Evolutionary conservation across 345 rosid species (phyloP), one percentile per base, ranked within the genome.

Genomic region (Boechera divaricarpa): DNA sequence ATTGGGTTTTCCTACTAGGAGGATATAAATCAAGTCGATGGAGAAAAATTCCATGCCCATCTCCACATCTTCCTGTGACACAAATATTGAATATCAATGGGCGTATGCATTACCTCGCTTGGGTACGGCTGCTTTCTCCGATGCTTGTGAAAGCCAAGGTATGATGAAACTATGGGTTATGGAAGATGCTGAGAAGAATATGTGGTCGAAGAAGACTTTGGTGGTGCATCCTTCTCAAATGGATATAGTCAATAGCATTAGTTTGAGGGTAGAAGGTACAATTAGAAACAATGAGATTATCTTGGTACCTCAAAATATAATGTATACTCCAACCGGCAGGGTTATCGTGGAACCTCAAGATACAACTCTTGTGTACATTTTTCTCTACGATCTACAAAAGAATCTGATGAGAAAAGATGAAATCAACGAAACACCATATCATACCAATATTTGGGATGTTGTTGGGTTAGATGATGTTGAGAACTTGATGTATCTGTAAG

Each of bases 1-100:
- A 63, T 64, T 74, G 78, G 72, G 72, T 64, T 48, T 74, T 74
- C 1, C 11, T 55, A 6, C 48, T 74, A 28, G 70, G 62, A 63
- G 63, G 62, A 63, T 55, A 21, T 8, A 45, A 8, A 33, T 11
- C 45, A 31, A 64, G 65, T 55, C 56, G 48, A 5, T 55, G 77
- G 71, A 64, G 29, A 64, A 64, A 65, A 3, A 55, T 74, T 8
- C 10, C 56, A 42, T 16, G 77, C 63, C 0, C 0, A 18, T 73
- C 21, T 73, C 45, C 63, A 31, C 70, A 73, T 64, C 2, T 3
- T 41, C 63, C 38, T 38, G 2, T 38, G 16, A 6, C 1, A 6
- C 10, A 28, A 10, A 7, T 1, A 58, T 58, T 58, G 42, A 8
- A 1, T 9, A 59, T 59, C 29, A 59, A 35, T 16, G 64, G 45